Evolutionary conservation across 805 yeast species (phyloP), one percentile per base, ranked within the genome.

Genomic region (Clavispora phyllophila): DNA sequence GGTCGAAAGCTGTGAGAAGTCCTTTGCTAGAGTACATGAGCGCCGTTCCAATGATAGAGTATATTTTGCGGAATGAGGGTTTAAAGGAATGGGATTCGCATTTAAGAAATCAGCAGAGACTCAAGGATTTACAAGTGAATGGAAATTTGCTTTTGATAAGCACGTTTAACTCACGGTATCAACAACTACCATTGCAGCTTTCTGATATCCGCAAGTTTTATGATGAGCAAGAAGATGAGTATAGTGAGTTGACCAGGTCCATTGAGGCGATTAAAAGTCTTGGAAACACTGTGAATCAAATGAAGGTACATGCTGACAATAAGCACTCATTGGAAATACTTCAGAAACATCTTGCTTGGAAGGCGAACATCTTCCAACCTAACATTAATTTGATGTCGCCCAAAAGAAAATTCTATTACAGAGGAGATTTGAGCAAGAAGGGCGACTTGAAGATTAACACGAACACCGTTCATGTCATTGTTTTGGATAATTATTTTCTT

Each of bases 401-500:
- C 12, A 73, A 77, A 39, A 69, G 95, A 49, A 74, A 67, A 48
- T 63, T 87, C 20, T 58, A 82, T 36, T 68, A 68, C 48, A 65
- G 82, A 9, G 93, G 89, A 0, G 75, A 72, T 20, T 73, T 84
- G 14, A 53, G 66, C 2, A 70, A 83, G 42, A 79, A 82, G 45
- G 79, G 87, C 12, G 93, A 84, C 38, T 65, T 80, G 53, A 77
- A 81, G 67, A 65, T 81, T 24, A 82, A 81, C 31, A 71, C 84
- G 31, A 63, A 68, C 7, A 66, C 73, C 0, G 63, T 62, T 37
- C 73, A 77, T 49, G 53, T 84, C 19, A 76, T 86, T 15, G 62
- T 87, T 23, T 62, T 87, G 40, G 95, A 87, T 56, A 85, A 87
- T 54, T 85, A 72, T 51, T 61, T 87, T 35, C 55, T 87, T 25